Conservation (phyloP, 2,329 filamentous ascomycete genomes). For the Hymenoscyphus infarciens region DNA sequence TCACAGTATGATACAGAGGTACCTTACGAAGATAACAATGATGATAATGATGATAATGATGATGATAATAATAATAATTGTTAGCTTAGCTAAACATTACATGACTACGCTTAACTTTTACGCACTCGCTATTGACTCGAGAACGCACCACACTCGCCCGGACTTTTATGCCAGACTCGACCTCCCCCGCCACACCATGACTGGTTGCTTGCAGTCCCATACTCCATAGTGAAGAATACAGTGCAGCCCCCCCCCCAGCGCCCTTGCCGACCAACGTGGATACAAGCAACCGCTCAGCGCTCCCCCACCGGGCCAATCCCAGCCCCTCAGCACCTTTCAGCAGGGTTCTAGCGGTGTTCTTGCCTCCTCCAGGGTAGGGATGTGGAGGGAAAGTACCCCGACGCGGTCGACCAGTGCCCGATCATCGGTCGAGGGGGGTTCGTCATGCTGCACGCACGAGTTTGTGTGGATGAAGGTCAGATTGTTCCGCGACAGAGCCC, state of each 20-base stretch:
- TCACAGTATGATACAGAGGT: neutral
- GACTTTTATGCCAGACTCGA: neutral
- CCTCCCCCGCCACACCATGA: neutral
- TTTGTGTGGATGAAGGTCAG: conserved; percentile 23
- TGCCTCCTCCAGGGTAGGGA: neutral
- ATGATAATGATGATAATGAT: no score
- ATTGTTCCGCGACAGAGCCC: conserved; percentile 23
- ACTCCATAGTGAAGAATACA: no score
- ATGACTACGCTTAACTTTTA: neutral
- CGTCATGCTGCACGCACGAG: conserved; percentile 18
- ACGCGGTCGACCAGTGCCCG: conserved; percentile 24
- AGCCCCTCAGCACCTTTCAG: neutral
- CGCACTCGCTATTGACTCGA: neutral
- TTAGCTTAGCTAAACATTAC: neutral
- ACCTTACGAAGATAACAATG: no score
- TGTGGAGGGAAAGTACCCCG: conserved; percentile 9
- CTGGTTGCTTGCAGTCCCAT: neutral
- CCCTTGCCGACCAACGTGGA: conserved; percentile 4
- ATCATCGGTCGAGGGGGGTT: conserved; percentile 26
- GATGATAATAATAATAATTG: neutral
- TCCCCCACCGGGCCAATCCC: neutral
- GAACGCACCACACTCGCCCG: neutral
- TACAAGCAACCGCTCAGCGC: neutral
- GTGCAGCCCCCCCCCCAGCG: conserved; percentile 1
- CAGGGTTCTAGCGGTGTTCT: neutral